These are phyloP conservation scores for Carex parvula DNA, from an alignment of 176 grass and related monocot genomes.

Conservation along the genomic window DNA sequence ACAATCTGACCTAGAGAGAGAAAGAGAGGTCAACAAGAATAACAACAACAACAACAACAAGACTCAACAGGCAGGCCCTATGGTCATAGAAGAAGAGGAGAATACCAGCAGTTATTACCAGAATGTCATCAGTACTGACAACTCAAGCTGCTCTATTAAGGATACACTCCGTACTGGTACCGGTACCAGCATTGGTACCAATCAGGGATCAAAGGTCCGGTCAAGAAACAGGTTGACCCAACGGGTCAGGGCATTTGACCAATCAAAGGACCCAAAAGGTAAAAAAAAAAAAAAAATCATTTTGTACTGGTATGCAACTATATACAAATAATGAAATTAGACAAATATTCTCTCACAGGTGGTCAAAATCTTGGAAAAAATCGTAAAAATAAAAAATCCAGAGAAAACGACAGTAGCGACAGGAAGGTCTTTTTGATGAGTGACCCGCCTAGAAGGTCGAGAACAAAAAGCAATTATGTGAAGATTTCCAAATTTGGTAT, in stretches of 20 bases:
- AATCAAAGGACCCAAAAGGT: constrained; percentile 39
- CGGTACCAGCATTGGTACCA: constrained; percentile 23
- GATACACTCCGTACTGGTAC: constrained; percentile 12
- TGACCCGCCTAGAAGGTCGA: constrained; percentile 23
- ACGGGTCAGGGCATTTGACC: constrained; percentile 69
- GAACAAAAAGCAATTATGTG: constrained; percentile 30
- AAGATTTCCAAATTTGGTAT: constrained; percentile 33
- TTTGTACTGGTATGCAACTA: constrained; percentile 29
- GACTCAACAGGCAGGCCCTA: constrained; percentile 28
- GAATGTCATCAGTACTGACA: neutral
- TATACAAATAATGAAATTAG: constrained; percentile 33
- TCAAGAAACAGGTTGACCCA: constrained; percentile 71
- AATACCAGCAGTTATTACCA: constrained; percentile 31
- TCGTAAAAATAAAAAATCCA: constrained; percentile 5
- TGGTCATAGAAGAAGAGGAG: constrained; percentile 25
- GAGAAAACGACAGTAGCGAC: neutral
- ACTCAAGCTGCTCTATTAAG: constrained; percentile 13
- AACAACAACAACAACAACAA: constrained; percentile 36
- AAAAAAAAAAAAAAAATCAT: constrained; percentile 20
- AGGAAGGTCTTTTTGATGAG: constrained; percentile 11
- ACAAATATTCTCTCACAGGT: constrained; percentile 12
- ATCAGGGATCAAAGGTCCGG: constrained; percentile 33
- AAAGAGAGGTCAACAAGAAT: constrained; percentile 45
- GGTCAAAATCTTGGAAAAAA: neutral
- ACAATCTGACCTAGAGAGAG: constrained; percentile 48